These are phyloP conservation scores for Leishmania major DNA, from an alignment of 208 protist genomes.

Conservation along the genomic window DNA sequence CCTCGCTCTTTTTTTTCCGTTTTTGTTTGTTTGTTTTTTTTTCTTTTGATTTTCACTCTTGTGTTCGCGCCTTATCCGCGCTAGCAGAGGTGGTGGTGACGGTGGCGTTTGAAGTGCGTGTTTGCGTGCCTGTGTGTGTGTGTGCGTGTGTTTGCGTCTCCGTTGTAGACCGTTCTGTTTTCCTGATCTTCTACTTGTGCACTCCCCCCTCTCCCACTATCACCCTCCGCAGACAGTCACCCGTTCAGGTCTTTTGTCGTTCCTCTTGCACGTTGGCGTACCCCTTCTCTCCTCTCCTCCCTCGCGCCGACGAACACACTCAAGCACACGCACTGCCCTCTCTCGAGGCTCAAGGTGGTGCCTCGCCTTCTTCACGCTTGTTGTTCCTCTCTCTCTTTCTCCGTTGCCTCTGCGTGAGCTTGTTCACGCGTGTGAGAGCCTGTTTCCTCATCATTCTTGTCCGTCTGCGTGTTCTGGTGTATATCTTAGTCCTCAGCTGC, in stretches of 20 bases:
- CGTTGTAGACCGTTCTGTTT: neutral
- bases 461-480: neutral
- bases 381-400: neutral
- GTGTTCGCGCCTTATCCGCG: constrained; percentile 5
- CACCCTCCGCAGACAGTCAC: neutral
- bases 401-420: neutral
- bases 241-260: neutral
- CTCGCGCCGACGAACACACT: neutral
- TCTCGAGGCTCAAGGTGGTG: neutral
- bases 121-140: neutral
- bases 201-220: neutral
- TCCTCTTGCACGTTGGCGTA: neutral
- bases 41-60: constrained; percentile 13
- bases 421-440: neutral
- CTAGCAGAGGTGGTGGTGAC: neutral
- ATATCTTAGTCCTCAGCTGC: neutral
- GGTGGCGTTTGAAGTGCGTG: neutral
- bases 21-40: constrained; percentile 11
- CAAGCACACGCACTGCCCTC: neutral
- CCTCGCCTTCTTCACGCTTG: neutral
- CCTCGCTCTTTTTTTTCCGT: neutral
- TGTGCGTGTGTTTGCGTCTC: neutral
- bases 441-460: too few relatives aligned
- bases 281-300: neutral
- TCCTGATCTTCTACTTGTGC: neutral